A percentile compares a stretch with the other conserved stretches of the same genome.
Conservation (phyloP, 805 yeast genomes). For the Pichia californica region DNA sequence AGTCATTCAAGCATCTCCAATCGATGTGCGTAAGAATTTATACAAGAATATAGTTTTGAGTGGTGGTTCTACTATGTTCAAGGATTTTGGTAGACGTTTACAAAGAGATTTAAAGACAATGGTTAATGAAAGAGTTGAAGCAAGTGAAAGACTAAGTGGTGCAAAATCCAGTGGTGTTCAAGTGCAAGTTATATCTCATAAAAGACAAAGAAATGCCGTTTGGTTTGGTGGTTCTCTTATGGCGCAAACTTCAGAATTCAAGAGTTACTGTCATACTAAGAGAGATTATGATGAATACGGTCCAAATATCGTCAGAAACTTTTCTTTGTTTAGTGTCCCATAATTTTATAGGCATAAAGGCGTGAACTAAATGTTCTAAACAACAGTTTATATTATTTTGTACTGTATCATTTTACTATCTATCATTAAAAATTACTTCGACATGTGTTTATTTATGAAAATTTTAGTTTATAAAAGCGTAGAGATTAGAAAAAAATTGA, state of each 20-base stretch:
- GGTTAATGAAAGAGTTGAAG: constrained; percentile 82
- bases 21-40: constrained; percentile 94
- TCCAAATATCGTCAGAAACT: constrained; percentile 95
- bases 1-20: constrained; percentile 92
- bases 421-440: no score
- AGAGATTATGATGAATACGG: constrained; percentile 97
- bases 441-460: no score
- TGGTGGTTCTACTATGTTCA: constrained; percentile 98
- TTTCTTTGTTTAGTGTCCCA: constrained; percentile 89
- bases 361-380: no score
- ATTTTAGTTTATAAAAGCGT: no score
- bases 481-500: no score
- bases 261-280: constrained; percentile 93
- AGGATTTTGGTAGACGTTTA: constrained; percentile 94
- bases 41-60: constrained; percentile 92
- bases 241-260: constrained; percentile 96
- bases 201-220: constrained; percentile 96
- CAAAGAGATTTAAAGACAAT: constrained; percentile 88
- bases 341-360: constrained; percentile 22
- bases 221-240: constrained; percentile 98
- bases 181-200: constrained; percentile 94
- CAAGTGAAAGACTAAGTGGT: constrained; percentile 70
- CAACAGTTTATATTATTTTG: no score
- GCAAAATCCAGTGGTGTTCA: constrained; percentile 88
- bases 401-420: no score